phyloP scores from a whole-genome alignment of 139 green algal genomes.

The Chlorella sorokiniana region DNA sequence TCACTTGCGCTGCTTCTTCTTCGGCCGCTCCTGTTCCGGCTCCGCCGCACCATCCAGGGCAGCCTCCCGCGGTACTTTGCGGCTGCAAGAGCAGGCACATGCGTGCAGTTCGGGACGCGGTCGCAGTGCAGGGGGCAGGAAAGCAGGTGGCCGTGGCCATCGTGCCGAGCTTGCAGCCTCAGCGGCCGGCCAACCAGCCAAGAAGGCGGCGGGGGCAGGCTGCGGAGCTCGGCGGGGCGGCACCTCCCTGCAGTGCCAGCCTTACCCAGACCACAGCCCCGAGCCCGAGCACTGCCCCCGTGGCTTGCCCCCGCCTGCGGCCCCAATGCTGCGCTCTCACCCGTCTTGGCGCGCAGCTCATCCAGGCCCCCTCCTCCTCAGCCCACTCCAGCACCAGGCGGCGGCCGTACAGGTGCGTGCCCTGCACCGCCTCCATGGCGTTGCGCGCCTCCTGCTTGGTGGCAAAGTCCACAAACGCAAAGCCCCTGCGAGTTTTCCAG shows the following conservation, averaged over 20 bases:
- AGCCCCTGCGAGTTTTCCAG: conserved; percentile 79
- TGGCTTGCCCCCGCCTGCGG: too few relatives aligned
- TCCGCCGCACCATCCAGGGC: not conserved
- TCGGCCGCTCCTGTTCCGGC: not conserved
- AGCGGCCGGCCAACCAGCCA: too few relatives aligned
- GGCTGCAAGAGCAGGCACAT: not conserved
- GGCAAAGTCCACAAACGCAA: conserved; percentile 93
- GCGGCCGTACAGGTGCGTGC: conserved; percentile 93
- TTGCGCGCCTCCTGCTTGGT: conserved; percentile 73
- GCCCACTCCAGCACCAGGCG: conserved; percentile 90
- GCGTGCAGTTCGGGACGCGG: too few relatives aligned
- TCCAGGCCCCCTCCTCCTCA: conserved; percentile 77
- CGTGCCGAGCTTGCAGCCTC: too few relatives aligned
- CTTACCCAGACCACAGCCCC: too few relatives aligned
- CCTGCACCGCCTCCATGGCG: conserved; percentile 66
- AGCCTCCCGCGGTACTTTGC: too few relatives aligned
- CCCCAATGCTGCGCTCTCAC: conserved; percentile 8
- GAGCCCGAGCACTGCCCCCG: too few relatives aligned
- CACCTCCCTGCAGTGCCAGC: too few relatives aligned
- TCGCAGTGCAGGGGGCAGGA: not conserved
- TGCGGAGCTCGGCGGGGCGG: too few relatives aligned
- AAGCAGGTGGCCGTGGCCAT: too few relatives aligned
- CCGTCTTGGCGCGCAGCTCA: conserved; percentile 79
- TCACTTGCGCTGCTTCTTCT: conserved; percentile 27
- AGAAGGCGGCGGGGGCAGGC: too few relatives aligned